phyloP scores from a whole-genome alignment of 352 stramenopile genomes.

The Phytopythium helicoides region DNA sequence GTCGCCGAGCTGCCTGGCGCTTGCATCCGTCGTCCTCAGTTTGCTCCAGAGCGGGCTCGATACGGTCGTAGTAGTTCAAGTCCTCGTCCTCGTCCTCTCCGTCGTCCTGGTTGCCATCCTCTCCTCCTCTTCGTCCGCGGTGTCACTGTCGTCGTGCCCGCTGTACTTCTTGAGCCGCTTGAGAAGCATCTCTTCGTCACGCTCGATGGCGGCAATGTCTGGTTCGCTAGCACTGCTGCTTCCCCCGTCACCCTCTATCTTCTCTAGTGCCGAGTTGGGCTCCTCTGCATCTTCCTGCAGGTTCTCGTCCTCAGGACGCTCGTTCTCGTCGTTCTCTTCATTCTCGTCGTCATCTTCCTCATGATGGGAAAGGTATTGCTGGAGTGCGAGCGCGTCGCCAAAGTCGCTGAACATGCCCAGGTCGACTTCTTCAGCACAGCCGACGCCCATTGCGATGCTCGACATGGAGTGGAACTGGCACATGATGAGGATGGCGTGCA shows the following conservation, averaged over 20 bases:
- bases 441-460: constrained; percentile 73
- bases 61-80: constrained; percentile 6
- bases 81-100: constrained; percentile 23
- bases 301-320: constrained; percentile 5
- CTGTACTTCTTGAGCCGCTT: constrained; percentile 63
- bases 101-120: constrained; percentile 20
- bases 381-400: constrained; percentile 30
- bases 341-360: neutral
- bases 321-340: constrained; percentile 6
- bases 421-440: constrained; percentile 76
- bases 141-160: constrained; percentile 58
- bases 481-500: constrained; percentile 84
- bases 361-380: constrained; percentile 15
- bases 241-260: constrained; percentile 6
- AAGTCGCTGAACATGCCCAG: constrained; percentile 67
- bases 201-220: constrained; percentile 70
- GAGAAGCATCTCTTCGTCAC: constrained; percentile 67
- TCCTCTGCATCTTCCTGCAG: constrained; percentile 7
- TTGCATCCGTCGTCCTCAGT: constrained; percentile 65
- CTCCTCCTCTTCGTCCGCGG: constrained; percentile 49
- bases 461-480: constrained; percentile 83
- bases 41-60: constrained; percentile 15
- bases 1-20: constrained; percentile 32
- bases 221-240: constrained; percentile 61
- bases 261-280: constrained; percentile 11